Evolutionary conservation across 805 yeast genomes (phyloP).

Genomic region (Wickerhamiella musiphila): DNA sequence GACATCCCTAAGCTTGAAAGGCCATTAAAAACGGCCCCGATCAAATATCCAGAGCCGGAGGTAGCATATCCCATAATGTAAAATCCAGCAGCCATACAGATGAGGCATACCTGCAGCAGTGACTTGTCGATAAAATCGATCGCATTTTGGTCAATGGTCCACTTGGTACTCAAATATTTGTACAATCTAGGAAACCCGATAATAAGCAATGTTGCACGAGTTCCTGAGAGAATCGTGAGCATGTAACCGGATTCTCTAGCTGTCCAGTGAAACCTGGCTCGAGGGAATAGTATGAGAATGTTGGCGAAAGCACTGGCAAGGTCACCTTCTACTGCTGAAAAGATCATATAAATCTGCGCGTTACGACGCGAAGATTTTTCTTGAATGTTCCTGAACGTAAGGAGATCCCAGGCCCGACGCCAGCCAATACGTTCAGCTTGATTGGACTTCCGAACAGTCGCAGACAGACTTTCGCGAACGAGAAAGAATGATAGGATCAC

Average conservation of each 20-base stretch:
- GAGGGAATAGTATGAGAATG: slow-evolving; percentile 16
- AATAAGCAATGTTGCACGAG: slow-evolving; percentile 17
- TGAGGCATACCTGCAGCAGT: slow-evolving; percentile 14
- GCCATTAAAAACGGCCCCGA: slow-evolving; percentile 17
- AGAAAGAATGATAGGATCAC: slow-evolving; percentile 6
- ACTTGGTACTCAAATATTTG: slow-evolving; percentile 7
- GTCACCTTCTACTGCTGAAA: slow-evolving; percentile 11
- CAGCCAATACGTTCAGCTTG: slow-evolving; percentile 3
- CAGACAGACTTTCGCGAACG: slow-evolving; percentile 12
- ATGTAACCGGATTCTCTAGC: slow-evolving; percentile 20
- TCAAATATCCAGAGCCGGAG: slow-evolving; percentile 12
- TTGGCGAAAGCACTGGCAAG: slow-evolving; percentile 8
- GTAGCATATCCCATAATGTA: slow-evolving; percentile 13
- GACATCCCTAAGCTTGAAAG: slow-evolving; percentile 17
- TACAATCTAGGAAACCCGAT: slow-evolving; percentile 15
- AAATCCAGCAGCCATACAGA: slow-evolving; percentile 14
- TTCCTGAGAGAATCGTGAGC: slow-evolving; percentile 15
- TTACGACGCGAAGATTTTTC: slow-evolving; percentile 10
- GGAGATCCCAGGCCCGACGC: slow-evolving; percentile 3
- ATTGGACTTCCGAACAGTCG: slow-evolving; percentile 9
- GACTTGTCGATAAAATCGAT: slow-evolving; percentile 12
- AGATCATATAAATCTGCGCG: slow-evolving; percentile 11
- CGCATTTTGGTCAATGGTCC: slow-evolving; percentile 9
- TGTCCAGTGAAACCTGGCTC: slow-evolving; percentile 19
- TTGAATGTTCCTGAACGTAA: slow-evolving; percentile 9